Base-by-base conservation (phyloP, 345 rosid species). In the Arabis alpina region DNA sequence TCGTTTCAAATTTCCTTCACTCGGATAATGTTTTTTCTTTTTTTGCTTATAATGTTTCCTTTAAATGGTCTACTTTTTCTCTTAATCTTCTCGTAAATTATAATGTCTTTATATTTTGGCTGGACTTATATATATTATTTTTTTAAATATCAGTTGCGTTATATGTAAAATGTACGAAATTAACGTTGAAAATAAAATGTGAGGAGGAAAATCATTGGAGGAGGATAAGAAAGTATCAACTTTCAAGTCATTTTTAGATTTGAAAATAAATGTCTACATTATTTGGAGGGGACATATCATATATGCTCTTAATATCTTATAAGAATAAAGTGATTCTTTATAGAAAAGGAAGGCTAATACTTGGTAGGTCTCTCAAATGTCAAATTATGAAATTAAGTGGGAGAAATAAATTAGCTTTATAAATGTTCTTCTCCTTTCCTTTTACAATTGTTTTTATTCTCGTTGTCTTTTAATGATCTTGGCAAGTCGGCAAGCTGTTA, bases 161-260 rank as follows among this genome's bases (percentile, higher is more conserved):
- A 54, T 59, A 43, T 30, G 9, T 67, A 9, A 12, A 54, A 8
- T 54, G 2, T 44, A 6, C 0, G 24, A 36, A 28, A 34, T 8
- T 56, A 56, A 45, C 8, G 36, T 47, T n/a, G 36, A 4, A 68
- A 36, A 50, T 37, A 58, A 25, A 69, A 48, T 58, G 66, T 58
- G 65, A 39, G 66, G 73, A 68, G 65, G 23, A 48, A 25, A 69
- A 60, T 14, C 13, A 48, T 48, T 25, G 66, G 66, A 58, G 57
- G 50, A 69, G 65, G 70, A 68, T 50, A 34, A 48, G 55, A 47
- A 16, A 32, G 11, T 34, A 48, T 47, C 16, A 6, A 10, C 66
- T 32, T 62, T 34, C 15, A 12, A 42, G 47, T 8, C 10, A 3
- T 19, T 19, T 36, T 49, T 15, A 1, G 12, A 50, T 37, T 37